Percentiles rank a stretch among this genome's conserved stretches.
Evolutionary conservation across 2,329 filamentous ascomycete species (phyloP).

Genomic region (Thelonectria blattea): DNA sequence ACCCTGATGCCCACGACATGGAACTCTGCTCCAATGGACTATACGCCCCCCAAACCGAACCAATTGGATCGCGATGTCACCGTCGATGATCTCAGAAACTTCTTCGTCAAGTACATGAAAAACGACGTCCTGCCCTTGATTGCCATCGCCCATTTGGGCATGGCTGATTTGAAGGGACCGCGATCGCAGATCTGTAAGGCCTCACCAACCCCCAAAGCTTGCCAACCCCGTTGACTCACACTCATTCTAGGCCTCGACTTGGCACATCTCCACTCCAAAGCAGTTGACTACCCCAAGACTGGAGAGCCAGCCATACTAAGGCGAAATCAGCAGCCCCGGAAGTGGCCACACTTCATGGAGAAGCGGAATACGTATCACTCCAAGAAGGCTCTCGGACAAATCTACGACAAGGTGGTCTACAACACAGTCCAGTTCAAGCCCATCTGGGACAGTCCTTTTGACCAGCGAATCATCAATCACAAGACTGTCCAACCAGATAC

Average conservation of each 20-base stretch:
- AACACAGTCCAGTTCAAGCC: conserved; percentile 71
- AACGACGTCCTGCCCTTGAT: conserved; percentile 83
- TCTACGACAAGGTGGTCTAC: conserved; percentile 75
- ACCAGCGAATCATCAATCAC: conserved; percentile 69
- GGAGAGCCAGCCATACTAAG: conserved; percentile 77
- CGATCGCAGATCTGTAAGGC: conserved; percentile 69
- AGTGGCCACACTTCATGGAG: conserved; percentile 90
- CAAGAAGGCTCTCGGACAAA: conserved; percentile 72
- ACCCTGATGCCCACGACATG: conserved; percentile 72
- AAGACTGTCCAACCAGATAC: conserved; percentile 61
- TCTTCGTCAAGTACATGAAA: conserved; percentile 93
- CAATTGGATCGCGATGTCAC: conserved; percentile 68
- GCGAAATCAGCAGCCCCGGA: conserved; percentile 61
- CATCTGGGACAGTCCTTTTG: conserved; percentile 75
- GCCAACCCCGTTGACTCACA: conserved; percentile 1
- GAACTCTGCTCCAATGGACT: conserved; percentile 81
- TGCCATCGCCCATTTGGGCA: conserved; percentile 80
- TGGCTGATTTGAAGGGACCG: conserved; percentile 74
- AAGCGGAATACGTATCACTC: conserved; percentile 71
- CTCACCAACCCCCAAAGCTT: background rate
- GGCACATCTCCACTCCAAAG: conserved; percentile 83
- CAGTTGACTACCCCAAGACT: conserved; percentile 94
- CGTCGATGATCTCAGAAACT: conserved; percentile 75
- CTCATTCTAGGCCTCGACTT: conserved; percentile 64
- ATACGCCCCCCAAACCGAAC: conserved; percentile 62